Percentiles rank a stretch among this genome's conserved stretches.
phyloP scores from a whole-genome alignment of 176 grass and related monocot species.

The Thinopyrum elongatum region DNA sequence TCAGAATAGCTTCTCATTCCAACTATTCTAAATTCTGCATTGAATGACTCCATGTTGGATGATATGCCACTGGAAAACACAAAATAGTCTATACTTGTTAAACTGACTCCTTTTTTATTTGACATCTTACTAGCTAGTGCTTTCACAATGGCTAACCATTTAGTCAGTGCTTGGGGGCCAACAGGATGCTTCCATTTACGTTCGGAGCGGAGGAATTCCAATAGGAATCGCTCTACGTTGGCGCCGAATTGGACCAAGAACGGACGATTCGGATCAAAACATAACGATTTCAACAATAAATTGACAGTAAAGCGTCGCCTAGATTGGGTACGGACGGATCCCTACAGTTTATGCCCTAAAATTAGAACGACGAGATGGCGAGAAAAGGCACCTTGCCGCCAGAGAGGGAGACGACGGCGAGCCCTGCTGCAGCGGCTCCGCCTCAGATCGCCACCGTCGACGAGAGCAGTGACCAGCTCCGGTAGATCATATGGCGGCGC shows the following conservation, averaged over 20 bases:
- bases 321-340: not conserved
- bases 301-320: not conserved
- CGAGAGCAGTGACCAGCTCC: slow-evolving; percentile 64
- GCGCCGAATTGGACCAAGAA: not conserved
- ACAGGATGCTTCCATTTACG: not conserved
- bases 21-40: not conserved
- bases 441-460: slow-evolving; percentile 52
- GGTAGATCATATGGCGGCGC: slow-evolving; percentile 32
- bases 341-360: not conserved
- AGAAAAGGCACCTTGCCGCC: slow-evolving; percentile 51
- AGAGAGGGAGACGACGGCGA: slow-evolving; percentile 40
- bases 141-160: not conserved
- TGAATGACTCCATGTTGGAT: not conserved
- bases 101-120: not conserved
- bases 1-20: not conserved
- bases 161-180: not conserved
- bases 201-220: not conserved
- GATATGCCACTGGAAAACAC: not conserved
- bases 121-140: not conserved
- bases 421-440: slow-evolving; percentile 33
- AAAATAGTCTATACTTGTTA: not conserved
- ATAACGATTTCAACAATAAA: no score
- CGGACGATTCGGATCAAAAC: not conserved
- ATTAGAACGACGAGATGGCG: not conserved
- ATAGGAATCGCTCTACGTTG: not conserved